phyloP scores from a whole-genome alignment of 441 rosid genomes.

The Gossypium trilobum region DNA sequence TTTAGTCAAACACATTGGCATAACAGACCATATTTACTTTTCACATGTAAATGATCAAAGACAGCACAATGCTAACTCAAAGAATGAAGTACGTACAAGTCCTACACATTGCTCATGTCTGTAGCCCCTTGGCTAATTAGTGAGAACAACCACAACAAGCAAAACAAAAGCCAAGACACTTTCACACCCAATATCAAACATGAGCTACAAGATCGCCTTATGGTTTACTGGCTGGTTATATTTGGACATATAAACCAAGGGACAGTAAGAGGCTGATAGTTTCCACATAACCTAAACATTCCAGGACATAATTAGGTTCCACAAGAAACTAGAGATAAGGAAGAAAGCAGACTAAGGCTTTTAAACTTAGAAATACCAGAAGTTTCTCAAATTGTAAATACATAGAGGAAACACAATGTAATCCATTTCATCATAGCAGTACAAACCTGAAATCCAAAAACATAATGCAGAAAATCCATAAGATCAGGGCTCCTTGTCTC shows the following conservation, averaged over 20 bases:
- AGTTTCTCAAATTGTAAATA: background rate
- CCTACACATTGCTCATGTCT: background rate
- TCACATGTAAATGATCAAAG: background rate
- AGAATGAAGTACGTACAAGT: background rate
- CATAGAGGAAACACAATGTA: background rate
- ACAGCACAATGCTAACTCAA: background rate
- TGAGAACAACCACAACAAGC: background rate
- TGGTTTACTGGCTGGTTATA: background rate
- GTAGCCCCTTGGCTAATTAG: background rate
- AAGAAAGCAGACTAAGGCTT: background rate
- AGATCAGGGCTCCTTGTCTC: slow-evolving; percentile 62
- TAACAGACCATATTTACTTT: background rate
- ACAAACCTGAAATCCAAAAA: slow-evolving; percentile 94
- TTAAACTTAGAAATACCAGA: background rate
- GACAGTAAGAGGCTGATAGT: background rate
- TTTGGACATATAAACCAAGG: background rate
- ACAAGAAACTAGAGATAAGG: background rate
- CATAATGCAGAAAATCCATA: slow-evolving; percentile 77
- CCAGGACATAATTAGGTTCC: background rate
- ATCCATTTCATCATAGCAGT: slow-evolving; percentile 9
- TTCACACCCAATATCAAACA: background rate
- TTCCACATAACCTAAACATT: background rate
- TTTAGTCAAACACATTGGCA: background rate
- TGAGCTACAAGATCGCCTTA: background rate
- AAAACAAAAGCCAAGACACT: background rate